Evolutionary conservation across 2,329 filamentous ascomycete species (phyloP).

Genomic region (Chaetomium globosum): DNA sequence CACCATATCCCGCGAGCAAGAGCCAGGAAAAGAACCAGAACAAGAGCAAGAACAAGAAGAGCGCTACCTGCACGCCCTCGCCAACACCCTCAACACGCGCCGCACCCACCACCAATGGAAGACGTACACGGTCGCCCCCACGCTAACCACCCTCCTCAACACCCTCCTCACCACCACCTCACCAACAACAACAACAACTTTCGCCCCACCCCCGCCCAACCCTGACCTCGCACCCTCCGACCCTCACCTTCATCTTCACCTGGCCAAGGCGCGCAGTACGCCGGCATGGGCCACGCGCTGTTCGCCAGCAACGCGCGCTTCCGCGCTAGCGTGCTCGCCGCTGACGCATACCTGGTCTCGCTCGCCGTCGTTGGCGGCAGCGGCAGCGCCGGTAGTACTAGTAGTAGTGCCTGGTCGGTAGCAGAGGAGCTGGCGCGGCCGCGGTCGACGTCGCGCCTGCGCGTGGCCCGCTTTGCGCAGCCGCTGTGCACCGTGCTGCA

Average conservation of each 20-base stretch:
- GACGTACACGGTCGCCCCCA: not conserved
- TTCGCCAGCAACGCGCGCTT: not conserved
- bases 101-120: conserved; percentile 7
- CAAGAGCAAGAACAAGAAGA: too few species aligned
- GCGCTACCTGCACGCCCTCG: not conserved
- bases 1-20: not conserved
- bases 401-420: not conserved
- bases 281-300: not conserved
- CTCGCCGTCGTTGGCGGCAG: too few species aligned
- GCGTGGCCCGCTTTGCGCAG: not conserved
- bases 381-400: too few species aligned
- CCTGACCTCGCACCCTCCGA: not conserved
- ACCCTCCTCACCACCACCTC: not conserved
- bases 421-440: not conserved
- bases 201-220: not conserved
- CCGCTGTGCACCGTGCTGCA: conserved; percentile 6
- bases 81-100: conserved; percentile 4
- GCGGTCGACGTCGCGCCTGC: not conserved
- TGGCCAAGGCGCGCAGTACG: conserved; percentile 7
- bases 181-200: not conserved
- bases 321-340: conserved; percentile 2
- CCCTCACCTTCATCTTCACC: not conserved
- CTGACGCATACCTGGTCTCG: not conserved
- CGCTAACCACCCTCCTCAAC: not conserved
- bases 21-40: not conserved